These are phyloP conservation scores for Lentinula sp. DNA, from an alignment of 768 basidiomycete species.

Conservation along the genomic window DNA sequence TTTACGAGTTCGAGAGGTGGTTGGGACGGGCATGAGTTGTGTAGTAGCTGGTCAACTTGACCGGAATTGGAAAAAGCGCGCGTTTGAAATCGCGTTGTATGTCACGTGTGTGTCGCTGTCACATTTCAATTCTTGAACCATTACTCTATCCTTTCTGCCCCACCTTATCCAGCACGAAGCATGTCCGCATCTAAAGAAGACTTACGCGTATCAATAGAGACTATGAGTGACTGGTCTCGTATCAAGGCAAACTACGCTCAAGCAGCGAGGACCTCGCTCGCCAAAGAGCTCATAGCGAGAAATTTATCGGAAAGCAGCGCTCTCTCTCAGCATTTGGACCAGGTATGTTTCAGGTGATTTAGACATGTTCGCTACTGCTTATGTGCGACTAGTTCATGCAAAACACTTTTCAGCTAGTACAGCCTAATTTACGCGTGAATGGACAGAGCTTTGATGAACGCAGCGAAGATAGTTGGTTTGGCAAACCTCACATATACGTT, in stretches of 20 bases:
- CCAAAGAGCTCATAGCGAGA: not conserved
- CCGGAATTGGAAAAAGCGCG: not conserved
- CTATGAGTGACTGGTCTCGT: conserved; percentile 1
- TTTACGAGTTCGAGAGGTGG: not conserved
- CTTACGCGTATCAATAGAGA: conserved; percentile 1
- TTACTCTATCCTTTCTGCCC: not conserved
- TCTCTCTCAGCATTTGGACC: conserved; percentile 3
- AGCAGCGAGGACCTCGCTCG: not conserved
- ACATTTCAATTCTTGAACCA: not conserved
- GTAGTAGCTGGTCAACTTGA: not conserved
- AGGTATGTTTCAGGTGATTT: not conserved
- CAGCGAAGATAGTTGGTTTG: not conserved
- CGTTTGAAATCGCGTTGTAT: not conserved
- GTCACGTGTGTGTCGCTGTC: not conserved
- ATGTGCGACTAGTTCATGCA: not conserved
- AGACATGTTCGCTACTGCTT: not conserved
- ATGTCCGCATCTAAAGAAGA: conserved; percentile 2
- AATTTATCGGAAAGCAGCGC: not conserved
- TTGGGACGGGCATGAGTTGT: not conserved
- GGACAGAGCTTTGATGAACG: conserved; percentile 2
- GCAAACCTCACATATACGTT: not conserved
- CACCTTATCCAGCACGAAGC: not conserved
- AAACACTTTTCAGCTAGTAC: not conserved
- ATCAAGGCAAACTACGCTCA: conserved; percentile 1
- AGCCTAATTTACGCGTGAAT: conserved; percentile 5